A percentile compares a stretch with the other conserved stretches of the same genome.
phyloP scores from a whole-genome alignment of 2,329 filamentous ascomycete genomes.

The Trichoderma sp. region DNA sequence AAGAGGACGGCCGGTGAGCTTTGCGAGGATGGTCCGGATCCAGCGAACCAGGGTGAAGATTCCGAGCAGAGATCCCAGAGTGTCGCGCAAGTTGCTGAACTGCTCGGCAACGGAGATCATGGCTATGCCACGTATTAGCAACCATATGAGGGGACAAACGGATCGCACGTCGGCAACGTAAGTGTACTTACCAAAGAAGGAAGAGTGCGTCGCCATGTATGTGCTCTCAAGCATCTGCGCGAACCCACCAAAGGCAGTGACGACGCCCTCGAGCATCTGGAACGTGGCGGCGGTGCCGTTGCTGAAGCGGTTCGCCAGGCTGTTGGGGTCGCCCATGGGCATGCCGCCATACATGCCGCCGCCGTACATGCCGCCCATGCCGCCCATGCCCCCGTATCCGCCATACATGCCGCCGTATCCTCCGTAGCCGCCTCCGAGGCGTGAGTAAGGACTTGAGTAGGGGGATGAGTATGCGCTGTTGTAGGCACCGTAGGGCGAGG shows the following conservation, averaged over 20 bases:
- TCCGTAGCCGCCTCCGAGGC: constrained; percentile 47
- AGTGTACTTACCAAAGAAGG: constrained; percentile 90
- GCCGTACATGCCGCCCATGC: constrained; percentile 50
- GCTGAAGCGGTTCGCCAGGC: constrained; percentile 91
- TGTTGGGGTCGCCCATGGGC: constrained; percentile 81
- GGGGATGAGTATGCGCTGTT: constrained; percentile 45
- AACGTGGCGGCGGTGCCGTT: constrained; percentile 96
- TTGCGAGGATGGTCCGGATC: constrained; percentile 88
- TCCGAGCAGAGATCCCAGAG: constrained; percentile 87
- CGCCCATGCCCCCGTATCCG: constrained; percentile 32
- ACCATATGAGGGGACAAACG: background rate
- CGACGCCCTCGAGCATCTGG: constrained; percentile 96
- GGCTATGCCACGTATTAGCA: constrained; percentile 53
- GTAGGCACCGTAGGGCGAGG: constrained; percentile 54
- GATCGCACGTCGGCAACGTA: background rate
- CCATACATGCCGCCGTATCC: constrained; percentile 46
- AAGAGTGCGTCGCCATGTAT: constrained; percentile 99
- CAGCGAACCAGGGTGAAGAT: constrained; percentile 96
- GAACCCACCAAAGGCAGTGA: constrained; percentile 94
- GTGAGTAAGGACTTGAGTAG: constrained; percentile 48
- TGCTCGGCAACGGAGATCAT: constrained; percentile 99
- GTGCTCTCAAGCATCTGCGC: constrained; percentile 99
- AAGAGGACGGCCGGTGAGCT: constrained; percentile 85
- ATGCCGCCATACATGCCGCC: constrained; percentile 49
- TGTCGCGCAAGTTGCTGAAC: constrained; percentile 89